Evolutionary conservation across 2,329 filamentous ascomycete species (phyloP), one percentile per base, ranked within the genome.

Genomic region (Westerdykella ornata): DNA sequence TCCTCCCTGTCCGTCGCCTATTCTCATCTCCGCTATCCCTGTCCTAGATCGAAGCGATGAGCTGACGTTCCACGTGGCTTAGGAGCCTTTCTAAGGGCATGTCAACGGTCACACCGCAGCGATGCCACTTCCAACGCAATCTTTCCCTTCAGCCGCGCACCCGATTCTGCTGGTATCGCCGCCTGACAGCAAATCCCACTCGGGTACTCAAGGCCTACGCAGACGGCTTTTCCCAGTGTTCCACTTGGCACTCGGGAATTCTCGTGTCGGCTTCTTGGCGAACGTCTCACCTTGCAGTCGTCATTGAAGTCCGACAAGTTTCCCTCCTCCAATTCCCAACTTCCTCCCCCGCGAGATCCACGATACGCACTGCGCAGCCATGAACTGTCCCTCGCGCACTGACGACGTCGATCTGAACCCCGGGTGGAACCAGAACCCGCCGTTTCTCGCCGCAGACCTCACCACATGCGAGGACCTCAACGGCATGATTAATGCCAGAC

Each of bases 301-400:
- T 33, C 30, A 33, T 33, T 33, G 30, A 14, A 17, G 16, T 9
- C 16, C 3, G 16, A 33, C 12, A 33, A 14, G 8, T n/a, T 5
- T 15, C n/a, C n/a, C 13, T 33, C 16, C 30, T 33, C 30, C 30
- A 33, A 8, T 17, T 17, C 4, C 4, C 30, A 17, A 4, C 13
- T 17, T 15, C 13, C 8, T 7, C 16, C 7, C 12, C 22, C 7
- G 3, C 22, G 3, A 8, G 7, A 11, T 11, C 8, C 22, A 11
- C 8, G 22, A 26, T 3, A 15, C 13, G 13, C 34, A 6, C 5
- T 16, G 9, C 13, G 19, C 26, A 31, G 47, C 28, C n/a, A 62
- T 62, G 58, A 62, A 60, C 31, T 60, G 57, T 41, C 58, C 58
- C 17, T 60, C 58, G 17, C 56, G 50, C 31, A 59, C 45, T 19